Conservation (phyloP, 108 stramenopile genomes). For the Aurantiochytrium sp. region DNA sequence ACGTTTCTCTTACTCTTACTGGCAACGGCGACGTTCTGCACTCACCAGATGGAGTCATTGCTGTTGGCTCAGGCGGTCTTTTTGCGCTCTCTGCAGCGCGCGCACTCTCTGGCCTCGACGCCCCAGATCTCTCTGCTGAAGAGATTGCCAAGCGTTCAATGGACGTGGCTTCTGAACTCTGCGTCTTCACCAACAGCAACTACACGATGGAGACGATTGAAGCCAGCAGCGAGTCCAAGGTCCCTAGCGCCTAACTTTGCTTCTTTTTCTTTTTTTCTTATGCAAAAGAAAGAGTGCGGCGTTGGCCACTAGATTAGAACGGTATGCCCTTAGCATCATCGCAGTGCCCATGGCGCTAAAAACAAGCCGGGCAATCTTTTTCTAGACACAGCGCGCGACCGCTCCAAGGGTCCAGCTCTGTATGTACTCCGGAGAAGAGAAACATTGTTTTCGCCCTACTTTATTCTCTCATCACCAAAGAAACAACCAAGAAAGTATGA, state of each 20-base stretch:
- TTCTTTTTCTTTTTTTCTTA: too few species aligned
- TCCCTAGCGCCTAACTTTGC: neutral
- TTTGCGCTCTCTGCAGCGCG: conserved; percentile 72
- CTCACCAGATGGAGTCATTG: conserved; percentile 79
- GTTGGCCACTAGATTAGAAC: too few species aligned
- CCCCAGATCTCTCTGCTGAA: conserved; percentile 66
- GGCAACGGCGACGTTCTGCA: conserved; percentile 96
- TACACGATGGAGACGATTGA: conserved; percentile 64
- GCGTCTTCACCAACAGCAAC: conserved; percentile 87
- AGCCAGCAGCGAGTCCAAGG: neutral
- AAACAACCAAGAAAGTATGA: too few species aligned
- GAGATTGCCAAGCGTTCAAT: conserved; percentile 81
- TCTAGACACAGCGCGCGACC: too few species aligned
- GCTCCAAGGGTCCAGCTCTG: too few species aligned
- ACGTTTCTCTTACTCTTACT: conserved; percentile 74
- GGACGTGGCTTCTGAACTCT: conserved; percentile 88
- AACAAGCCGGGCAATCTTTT: too few species aligned
- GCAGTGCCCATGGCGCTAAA: too few species aligned
- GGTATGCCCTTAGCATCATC: too few species aligned
- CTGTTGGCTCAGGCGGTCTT: conserved; percentile 57
- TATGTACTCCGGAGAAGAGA: too few species aligned
- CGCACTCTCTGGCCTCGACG: conserved; percentile 69
- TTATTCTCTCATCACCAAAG: too few species aligned
- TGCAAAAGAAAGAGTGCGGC: too few species aligned
- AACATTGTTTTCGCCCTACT: too few species aligned